phyloP scores from a whole-genome alignment of 2,329 filamentous ascomycete genomes.

The Didymella sp. region DNA sequence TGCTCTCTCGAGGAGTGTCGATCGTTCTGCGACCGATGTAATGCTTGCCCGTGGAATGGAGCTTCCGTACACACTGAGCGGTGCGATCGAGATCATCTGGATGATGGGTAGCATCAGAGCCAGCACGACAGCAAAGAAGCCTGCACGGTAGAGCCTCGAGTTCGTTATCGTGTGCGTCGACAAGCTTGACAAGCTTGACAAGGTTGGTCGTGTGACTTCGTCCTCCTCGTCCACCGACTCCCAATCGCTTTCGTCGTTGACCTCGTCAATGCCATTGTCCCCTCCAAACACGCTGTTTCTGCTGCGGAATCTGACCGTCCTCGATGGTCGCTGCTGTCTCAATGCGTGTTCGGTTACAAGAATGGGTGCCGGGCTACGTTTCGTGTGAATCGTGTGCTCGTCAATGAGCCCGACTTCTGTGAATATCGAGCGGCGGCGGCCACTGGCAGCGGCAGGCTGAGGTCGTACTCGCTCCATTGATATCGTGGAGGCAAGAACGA shows the following conservation, averaged over 20 bases:
- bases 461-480: constrained; percentile 41
- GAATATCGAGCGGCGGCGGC: constrained; percentile 45
- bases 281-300: constrained; percentile 37
- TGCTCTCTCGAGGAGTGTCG: constrained; percentile 35
- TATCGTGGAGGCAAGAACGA: constrained; percentile 10
- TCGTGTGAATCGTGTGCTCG: constrained; percentile 37
- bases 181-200: too few relatives aligned
- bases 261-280: constrained; percentile 19
- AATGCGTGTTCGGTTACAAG: constrained; percentile 26
- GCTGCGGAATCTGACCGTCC: constrained; percentile 44
- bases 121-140: constrained; percentile 38
- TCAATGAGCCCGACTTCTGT: constrained; percentile 49
- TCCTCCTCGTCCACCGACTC: constrained; percentile 36
- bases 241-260: constrained; percentile 39
- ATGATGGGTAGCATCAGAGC: constrained; percentile 45
- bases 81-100: constrained; percentile 37
- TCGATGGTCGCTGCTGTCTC: constrained; percentile 35
- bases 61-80: constrained; percentile 37
- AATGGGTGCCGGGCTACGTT: constrained; percentile 41
- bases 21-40: constrained; percentile 23
- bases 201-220: constrained; percentile 11
- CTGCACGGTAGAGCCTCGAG: constrained; percentile 39
- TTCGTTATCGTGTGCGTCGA: constrained; percentile 18
- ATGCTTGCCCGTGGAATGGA: constrained; percentile 33
- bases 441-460: constrained; percentile 31